phyloP scores from a whole-genome alignment of 371 early-diverging fungal species.

The Mortierella polycephala region DNA sequence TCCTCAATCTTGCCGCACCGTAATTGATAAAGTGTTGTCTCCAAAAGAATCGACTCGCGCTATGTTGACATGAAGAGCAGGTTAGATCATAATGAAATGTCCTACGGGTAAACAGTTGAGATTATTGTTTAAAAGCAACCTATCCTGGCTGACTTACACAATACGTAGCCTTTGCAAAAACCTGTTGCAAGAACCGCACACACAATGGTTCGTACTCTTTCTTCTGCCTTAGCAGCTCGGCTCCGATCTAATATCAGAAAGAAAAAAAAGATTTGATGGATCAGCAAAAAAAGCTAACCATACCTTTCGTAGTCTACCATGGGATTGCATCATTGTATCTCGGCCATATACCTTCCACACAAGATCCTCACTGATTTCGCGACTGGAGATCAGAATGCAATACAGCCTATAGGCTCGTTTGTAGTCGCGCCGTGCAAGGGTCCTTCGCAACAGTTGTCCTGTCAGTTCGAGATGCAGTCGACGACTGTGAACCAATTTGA shows the following conservation, averaged over 20 bases:
- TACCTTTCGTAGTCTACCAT: not conserved
- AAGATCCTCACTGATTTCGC: slow-evolving; percentile 13
- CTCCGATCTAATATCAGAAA: slow-evolving; percentile 25
- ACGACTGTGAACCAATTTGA: not conserved
- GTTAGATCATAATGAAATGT: not conserved
- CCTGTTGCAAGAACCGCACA: slow-evolving; percentile 24
- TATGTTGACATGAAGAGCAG: not conserved
- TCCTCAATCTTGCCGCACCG: slow-evolving; percentile 33
- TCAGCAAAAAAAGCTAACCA: not conserved
- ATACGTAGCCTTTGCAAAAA: slow-evolving; percentile 15
- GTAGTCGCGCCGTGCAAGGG: slow-evolving; percentile 33
- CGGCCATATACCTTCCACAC: slow-evolving; percentile 41
- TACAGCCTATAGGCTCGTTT: slow-evolving; percentile 34
- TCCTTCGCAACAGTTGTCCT: slow-evolving; percentile 26
- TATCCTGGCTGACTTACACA: slow-evolving; percentile 15
- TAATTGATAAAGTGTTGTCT: slow-evolving; percentile 36
- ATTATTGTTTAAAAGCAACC: not conserved
- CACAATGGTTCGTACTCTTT: slow-evolving; percentile 34
- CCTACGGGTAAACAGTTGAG: not conserved
- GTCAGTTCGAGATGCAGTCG: slow-evolving; percentile 23
- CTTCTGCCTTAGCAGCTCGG: slow-evolving; percentile 31
- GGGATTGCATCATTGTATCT: not conserved
- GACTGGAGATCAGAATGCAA: slow-evolving; percentile 2
- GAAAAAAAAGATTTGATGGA: not conserved
- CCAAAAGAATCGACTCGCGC: slow-evolving; percentile 26